Evolutionary conservation across 345 rosid genomes (phyloP).

Genomic region (Hevea brasiliensis): DNA sequence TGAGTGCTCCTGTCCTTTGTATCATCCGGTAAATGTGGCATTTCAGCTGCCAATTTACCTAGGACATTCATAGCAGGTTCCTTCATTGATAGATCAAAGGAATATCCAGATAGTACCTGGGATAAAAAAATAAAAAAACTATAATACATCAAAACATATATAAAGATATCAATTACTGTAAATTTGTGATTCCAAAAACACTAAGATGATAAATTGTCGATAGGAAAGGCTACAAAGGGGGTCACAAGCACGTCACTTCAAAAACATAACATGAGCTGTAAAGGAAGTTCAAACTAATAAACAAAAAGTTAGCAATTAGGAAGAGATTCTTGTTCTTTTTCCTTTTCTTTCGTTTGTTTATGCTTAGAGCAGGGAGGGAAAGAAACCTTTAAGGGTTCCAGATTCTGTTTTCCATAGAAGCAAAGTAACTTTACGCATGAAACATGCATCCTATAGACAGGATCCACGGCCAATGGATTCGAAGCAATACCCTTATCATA

Average conservation of each 20-base stretch:
- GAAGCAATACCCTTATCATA: conserved; percentile 72
- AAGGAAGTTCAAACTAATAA: not conserved
- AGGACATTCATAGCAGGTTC: conserved; percentile 53
- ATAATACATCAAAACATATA: conserved; percentile 2
- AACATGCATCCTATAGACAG: conserved; percentile 95
- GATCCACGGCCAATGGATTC: conserved; percentile 87
- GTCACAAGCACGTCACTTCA: not conserved
- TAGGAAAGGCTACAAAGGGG: not conserved
- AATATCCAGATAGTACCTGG: conserved; percentile 67
- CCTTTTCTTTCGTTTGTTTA: not conserved
- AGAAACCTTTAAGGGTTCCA: conserved; percentile 74
- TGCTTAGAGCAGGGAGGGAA: not conserved
- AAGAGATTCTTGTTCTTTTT: not conserved
- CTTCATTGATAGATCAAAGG: conserved; percentile 60
- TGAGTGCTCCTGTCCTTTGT: conserved; percentile 39
- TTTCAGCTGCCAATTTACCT: conserved; percentile 45
- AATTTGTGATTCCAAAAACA: conserved; percentile 9
- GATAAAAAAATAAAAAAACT: conserved; percentile 20
- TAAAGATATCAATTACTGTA: not conserved
- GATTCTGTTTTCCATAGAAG: conserved; percentile 59
- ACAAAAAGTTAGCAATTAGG: not conserved
- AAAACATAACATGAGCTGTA: not conserved
- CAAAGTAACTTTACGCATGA: conserved; percentile 84
- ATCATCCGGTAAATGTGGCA: conserved; percentile 38
- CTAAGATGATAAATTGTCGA: conserved; percentile 2